phyloP scores from a whole-genome alignment of 768 basidiomycete genomes.

The Lactarius psammicola region DNA sequence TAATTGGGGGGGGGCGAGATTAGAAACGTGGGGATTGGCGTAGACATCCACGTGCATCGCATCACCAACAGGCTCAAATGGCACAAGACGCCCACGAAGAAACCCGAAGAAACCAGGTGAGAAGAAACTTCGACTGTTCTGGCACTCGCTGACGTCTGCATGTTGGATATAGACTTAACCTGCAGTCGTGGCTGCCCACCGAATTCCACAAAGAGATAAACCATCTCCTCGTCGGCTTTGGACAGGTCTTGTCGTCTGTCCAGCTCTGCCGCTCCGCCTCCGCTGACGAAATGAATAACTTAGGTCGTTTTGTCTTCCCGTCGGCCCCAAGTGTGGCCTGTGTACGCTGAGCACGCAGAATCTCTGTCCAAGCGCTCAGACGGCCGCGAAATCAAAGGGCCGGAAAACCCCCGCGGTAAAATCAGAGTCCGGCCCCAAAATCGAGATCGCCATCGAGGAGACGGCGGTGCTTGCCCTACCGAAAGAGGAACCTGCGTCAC shows the following conservation, averaged over 20 bases:
- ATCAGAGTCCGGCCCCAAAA: constrained; percentile 36
- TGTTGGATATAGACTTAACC: constrained; percentile 52
- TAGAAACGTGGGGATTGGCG: constrained; percentile 89
- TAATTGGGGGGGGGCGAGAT: background rate
- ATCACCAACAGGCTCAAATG: constrained; percentile 93
- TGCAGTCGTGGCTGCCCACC: constrained; percentile 81
- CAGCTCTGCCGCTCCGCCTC: background rate
- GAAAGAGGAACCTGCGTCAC: constrained; percentile 13
- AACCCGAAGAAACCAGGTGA: constrained; percentile 85
- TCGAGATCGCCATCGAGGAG: constrained; percentile 42
- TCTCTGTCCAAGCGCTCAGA: constrained; percentile 66
- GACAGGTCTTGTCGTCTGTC: constrained; percentile 54
- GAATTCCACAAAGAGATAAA: constrained; percentile 76
- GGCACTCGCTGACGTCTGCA: background rate
- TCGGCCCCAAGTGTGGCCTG: constrained; percentile 60
- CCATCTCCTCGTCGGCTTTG: constrained; percentile 79
- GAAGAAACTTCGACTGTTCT: background rate
- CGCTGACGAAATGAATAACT: background rate
- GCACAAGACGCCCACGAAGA: constrained; percentile 84
- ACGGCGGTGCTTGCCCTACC: constrained; percentile 11
- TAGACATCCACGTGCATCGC: constrained; percentile 94
- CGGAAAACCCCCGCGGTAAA: constrained; percentile 13
- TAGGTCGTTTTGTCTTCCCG: constrained; percentile 70
- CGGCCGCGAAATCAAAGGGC: constrained; percentile 30
- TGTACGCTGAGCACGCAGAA: constrained; percentile 56